Evolutionary conservation across 75 land plant genomes (phyloP).

Genomic region (Picea glauca): DNA sequence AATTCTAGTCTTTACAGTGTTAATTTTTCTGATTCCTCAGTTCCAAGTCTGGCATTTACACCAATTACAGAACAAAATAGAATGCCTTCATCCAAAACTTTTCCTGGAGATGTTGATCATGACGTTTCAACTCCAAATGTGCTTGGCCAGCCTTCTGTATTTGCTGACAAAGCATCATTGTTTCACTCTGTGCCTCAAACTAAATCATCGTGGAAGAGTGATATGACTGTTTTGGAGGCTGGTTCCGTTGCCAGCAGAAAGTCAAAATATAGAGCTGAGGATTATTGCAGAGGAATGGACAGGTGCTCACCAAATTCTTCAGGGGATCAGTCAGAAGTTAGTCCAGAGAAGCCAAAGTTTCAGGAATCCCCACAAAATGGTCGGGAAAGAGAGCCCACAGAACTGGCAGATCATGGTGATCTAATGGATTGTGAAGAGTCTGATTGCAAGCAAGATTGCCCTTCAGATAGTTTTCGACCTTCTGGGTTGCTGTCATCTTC

Average conservation of each 20-base stretch:
- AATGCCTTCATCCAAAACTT: not conserved
- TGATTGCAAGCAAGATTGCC: not conserved
- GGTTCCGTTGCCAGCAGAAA: slow-evolving; percentile 3
- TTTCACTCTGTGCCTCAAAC: not conserved
- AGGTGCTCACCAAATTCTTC: not conserved
- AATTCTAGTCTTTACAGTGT: not conserved
- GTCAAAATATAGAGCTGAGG: not conserved
- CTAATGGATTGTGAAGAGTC: slow-evolving; percentile 4
- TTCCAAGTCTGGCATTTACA: not conserved
- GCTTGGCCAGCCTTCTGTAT: not conserved
- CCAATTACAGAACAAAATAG: not conserved
- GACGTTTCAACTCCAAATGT: not conserved
- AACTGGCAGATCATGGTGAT: not conserved
- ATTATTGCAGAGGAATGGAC: not conserved
- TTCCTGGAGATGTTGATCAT: not conserved
- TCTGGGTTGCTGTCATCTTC: not conserved
- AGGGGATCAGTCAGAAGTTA: not conserved
- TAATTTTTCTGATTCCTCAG: not conserved
- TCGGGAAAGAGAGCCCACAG: not conserved
- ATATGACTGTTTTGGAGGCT: not conserved
- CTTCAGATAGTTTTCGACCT: not conserved
- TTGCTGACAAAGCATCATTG: not conserved
- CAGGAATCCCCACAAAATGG: not conserved
- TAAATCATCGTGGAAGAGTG: not conserved
- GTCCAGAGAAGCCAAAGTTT: not conserved